Evolutionary conservation across 345 rosid genomes (phyloP).

Genomic region (Ceriops tagal): DNA sequence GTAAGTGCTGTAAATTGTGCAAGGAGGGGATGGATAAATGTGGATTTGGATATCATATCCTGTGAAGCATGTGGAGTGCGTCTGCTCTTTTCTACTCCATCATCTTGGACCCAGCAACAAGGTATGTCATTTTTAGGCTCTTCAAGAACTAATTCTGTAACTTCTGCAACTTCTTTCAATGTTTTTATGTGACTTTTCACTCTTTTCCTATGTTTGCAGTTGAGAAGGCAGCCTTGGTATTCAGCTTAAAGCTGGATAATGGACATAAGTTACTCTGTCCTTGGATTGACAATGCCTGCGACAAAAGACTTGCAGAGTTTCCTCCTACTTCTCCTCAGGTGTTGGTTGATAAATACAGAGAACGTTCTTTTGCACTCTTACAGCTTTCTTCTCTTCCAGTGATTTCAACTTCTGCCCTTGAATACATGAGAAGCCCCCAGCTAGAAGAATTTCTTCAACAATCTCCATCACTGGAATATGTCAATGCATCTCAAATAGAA

Average conservation of each 20-base stretch:
- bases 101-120: conserved; percentile 85
- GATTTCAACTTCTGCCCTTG: conserved; percentile 65
- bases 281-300: conserved; percentile 75
- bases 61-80: conserved; percentile 94
- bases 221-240: conserved; percentile 84
- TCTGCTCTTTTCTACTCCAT: conserved; percentile 70
- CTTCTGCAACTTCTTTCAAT: neutral
- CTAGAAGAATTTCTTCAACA: conserved; percentile 68
- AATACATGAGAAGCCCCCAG: conserved; percentile 55
- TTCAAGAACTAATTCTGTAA: neutral
- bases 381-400: conserved; percentile 67
- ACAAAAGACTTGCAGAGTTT: conserved; percentile 79
- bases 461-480: conserved; percentile 34
- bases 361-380: conserved; percentile 49
- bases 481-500: conserved; percentile 36
- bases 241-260: conserved; percentile 83
- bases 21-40: conserved; percentile 89
- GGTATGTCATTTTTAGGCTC: conserved; percentile 31
- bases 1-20: conserved; percentile 92
- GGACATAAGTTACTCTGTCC: conserved; percentile 86
- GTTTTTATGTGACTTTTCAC: conserved; percentile 16
- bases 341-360: conserved; percentile 62
- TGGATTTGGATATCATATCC: conserved; percentile 67
- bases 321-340: conserved; percentile 65
- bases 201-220: conserved; percentile 41